phyloP scores from a whole-genome alignment of 306 rosid species.

The Pueraria montana region DNA sequence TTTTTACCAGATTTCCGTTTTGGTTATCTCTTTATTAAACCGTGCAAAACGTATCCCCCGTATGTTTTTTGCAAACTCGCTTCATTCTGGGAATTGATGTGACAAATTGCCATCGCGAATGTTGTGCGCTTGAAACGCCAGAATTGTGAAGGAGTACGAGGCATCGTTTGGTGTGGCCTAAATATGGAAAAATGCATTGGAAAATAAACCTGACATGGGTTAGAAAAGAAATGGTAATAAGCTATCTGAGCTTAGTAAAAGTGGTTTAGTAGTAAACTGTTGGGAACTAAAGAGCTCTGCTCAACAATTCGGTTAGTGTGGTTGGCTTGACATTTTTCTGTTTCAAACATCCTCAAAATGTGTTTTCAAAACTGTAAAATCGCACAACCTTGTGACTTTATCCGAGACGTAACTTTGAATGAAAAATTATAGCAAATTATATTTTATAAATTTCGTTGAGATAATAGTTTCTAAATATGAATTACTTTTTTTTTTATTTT shows the following conservation, averaged over 20 bases:
- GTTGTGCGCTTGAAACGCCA: not conserved
- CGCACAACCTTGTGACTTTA: not conserved
- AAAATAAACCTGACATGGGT: not conserved
- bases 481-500: not conserved
- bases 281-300: not conserved
- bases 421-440: too few species aligned
- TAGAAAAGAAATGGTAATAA: not conserved
- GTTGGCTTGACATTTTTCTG: not conserved
- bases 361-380: not conserved
- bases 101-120: too few species aligned
- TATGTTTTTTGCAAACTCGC: not conserved
- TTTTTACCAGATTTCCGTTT: not conserved
- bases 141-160: not conserved
- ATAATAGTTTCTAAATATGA: not conserved
- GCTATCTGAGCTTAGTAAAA: not conserved
- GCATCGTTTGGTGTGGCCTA: not conserved
- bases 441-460: not conserved
- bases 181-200: not conserved
- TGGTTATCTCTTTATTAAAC: not conserved
- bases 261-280: not conserved
- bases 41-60: not conserved
- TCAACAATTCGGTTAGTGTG: too few species aligned
- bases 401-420: too few species aligned
- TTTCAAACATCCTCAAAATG: not conserved
- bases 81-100: not conserved